These are phyloP conservation scores for Cichorium intybus DNA, from an alignment of 140 eudicot species.

Conservation along the genomic window DNA sequence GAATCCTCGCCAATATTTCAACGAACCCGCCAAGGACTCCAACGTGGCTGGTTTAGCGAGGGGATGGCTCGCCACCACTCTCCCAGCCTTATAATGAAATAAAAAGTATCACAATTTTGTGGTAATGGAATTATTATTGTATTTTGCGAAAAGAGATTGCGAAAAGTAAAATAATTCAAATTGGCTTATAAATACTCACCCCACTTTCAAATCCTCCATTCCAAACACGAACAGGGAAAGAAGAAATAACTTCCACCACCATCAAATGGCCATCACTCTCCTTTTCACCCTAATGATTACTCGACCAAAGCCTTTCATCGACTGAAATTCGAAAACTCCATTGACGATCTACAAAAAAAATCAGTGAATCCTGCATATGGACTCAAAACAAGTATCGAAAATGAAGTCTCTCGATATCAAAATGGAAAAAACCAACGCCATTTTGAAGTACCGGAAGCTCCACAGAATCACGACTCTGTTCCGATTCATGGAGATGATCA, in stretches of 20 bases:
- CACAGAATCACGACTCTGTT: constrained; percentile 47
- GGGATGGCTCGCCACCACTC: too few relatives aligned
- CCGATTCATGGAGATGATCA: constrained; percentile 41
- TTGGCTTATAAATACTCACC: constrained; percentile 25
- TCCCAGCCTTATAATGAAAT: too few relatives aligned
- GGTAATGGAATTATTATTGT: too few relatives aligned
- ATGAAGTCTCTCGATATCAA: constrained; percentile 48
- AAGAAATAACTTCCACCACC: neutral
- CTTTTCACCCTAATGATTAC: constrained; percentile 17
- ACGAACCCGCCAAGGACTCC: too few relatives aligned
- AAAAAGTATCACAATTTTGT: neutral
- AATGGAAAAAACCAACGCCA: constrained; percentile 50
- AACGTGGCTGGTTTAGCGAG: too few relatives aligned
- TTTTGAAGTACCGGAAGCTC: constrained; percentile 29
- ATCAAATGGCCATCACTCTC: constrained; percentile 29
- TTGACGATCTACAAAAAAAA: neutral
- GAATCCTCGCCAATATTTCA: too few relatives aligned
- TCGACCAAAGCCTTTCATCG: constrained; percentile 28
- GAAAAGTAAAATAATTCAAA: constrained; percentile 14
- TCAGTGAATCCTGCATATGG: neutral
- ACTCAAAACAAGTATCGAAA: neutral
- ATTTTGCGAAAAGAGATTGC: neutral
- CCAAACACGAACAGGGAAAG: neutral
- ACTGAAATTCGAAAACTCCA: constrained; percentile 4
- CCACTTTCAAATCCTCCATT: constrained; percentile 1